Conservation (phyloP, 1,139 yeast species). For the Nakaseomyces kungkrabaensis region DNA sequence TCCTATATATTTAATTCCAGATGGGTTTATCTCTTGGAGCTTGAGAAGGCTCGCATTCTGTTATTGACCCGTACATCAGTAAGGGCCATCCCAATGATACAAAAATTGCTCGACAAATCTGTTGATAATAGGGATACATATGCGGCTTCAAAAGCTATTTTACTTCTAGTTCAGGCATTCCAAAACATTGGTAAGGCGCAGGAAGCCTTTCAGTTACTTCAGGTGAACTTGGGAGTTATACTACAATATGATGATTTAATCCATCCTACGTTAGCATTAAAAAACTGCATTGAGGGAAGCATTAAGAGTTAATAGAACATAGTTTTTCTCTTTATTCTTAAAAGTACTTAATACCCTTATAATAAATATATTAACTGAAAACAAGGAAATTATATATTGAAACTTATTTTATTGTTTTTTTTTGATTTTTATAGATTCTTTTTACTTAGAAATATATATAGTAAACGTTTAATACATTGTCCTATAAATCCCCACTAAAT, state of each 20-base stretch:
- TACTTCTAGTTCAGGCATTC: slow-evolving; percentile 13
- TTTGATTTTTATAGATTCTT: not conserved
- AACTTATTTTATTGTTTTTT: not conserved
- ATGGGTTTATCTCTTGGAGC: slow-evolving; percentile 19
- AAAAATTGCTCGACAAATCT: slow-evolving; percentile 13
- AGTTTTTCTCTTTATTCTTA: too few relatives aligned
- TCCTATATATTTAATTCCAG: slow-evolving; percentile 9
- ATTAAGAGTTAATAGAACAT: not conserved
- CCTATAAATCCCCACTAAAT: not conserved
- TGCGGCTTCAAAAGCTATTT: slow-evolving; percentile 12
- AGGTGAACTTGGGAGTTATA: slow-evolving; percentile 1
- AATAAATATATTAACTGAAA: too few relatives aligned
- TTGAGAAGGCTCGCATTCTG: slow-evolving; percentile 16
- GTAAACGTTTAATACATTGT: not conserved
- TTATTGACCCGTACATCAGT: slow-evolving; percentile 13
- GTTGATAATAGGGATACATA: slow-evolving; percentile 13
- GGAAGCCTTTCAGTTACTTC: slow-evolving; percentile 6
- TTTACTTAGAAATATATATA: not conserved
- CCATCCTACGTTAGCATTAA: not conserved
- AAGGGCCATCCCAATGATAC: slow-evolving; percentile 14
- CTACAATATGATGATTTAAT: slow-evolving; percentile 6
- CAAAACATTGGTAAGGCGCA: slow-evolving; percentile 7
- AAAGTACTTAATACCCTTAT: not conserved
- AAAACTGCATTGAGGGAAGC: not conserved
- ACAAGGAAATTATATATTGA: not conserved